Evolutionary conservation across 2,329 filamentous ascomycete species (phyloP).

Genomic region (Ceratocystis huliohia): DNA sequence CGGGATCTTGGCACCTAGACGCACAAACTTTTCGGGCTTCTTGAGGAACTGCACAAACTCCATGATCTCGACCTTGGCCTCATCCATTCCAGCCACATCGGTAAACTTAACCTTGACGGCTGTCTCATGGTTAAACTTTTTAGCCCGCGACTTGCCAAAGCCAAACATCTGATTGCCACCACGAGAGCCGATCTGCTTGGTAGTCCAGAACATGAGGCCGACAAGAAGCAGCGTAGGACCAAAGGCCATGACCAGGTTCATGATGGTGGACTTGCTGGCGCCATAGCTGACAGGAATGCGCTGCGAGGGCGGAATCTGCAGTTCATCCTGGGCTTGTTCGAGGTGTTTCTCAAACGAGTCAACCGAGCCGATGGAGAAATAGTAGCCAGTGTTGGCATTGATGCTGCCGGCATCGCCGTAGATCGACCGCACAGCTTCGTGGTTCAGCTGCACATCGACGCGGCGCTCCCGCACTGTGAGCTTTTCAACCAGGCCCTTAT

Average conservation of each 20-base stretch:
- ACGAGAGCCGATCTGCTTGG: slow-evolving; percentile 58
- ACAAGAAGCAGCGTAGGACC: slow-evolving; percentile 80
- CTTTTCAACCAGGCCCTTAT: slow-evolving; percentile 92
- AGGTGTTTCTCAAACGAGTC: slow-evolving; percentile 84
- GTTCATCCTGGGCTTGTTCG: slow-evolving; percentile 75
- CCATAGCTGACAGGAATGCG: slow-evolving; percentile 88
- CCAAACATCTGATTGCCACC: slow-evolving; percentile 76
- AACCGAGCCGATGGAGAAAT: slow-evolving; percentile 89
- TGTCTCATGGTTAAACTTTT: slow-evolving; percentile 94
- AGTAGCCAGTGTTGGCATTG: slow-evolving; percentile 62
- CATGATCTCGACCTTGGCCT: slow-evolving; percentile 97
- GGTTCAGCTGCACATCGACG: slow-evolving; percentile 70
- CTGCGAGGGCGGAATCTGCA: slow-evolving; percentile 74
- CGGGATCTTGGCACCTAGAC: slow-evolving; percentile 92
- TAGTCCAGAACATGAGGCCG: slow-evolving; percentile 67
- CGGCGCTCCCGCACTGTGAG: slow-evolving; percentile 61
- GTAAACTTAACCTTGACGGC: slow-evolving; percentile 94
- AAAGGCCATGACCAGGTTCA: slow-evolving; percentile 61
- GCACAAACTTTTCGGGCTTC: slow-evolving; percentile 82
- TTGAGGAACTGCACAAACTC: slow-evolving; percentile 97
- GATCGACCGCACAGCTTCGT: slow-evolving; percentile 55
- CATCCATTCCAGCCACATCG: slow-evolving; percentile 95
- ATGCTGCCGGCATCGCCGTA: slow-evolving; percentile 61
- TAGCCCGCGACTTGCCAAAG: slow-evolving; percentile 89
- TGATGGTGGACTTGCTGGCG: slow-evolving; percentile 51